These are phyloP conservation scores for Passalora sequoiae DNA, from an alignment of 2,329 filamentous ascomycete genomes.

Conservation along the genomic window DNA sequence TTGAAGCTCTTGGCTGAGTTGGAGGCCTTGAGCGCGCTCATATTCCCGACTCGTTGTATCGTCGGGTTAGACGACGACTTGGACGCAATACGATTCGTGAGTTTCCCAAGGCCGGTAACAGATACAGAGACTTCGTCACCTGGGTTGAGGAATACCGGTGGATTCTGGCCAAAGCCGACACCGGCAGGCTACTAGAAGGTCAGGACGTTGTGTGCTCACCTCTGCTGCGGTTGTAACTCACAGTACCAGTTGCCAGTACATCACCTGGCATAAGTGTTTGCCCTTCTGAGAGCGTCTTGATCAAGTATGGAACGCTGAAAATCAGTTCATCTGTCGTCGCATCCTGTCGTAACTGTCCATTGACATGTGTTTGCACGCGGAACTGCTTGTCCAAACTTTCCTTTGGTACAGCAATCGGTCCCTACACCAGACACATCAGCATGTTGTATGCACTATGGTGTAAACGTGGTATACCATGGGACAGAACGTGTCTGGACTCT, in stretches of 20 bases:
- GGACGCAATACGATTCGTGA: too few relatives aligned
- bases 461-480: too few relatives aligned
- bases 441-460: too few relatives aligned
- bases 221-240: too few relatives aligned
- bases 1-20: too few relatives aligned
- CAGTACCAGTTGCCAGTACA: neutral
- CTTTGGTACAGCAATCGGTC: slow-evolving; percentile 49
- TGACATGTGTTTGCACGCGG: slow-evolving; percentile 22
- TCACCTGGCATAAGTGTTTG: neutral
- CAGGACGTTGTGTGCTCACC: slow-evolving; percentile 36
- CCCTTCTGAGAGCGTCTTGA: neutral
- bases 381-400: slow-evolving; percentile 40
- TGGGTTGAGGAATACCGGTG: slow-evolving; percentile 40
- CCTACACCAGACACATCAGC: too few relatives aligned
- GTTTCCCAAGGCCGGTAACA: slow-evolving; percentile 40
- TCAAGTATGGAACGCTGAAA: neutral
- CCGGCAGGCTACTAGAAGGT: slow-evolving; percentile 35
- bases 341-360: slow-evolving; percentile 25
- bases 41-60: too few relatives aligned
- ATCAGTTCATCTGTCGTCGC: slow-evolving; percentile 41
- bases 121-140: slow-evolving; percentile 42
- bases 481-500: slow-evolving; percentile 51
- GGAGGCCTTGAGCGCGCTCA: too few relatives aligned
- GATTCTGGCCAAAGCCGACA: slow-evolving; percentile 46
- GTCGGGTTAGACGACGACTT: too few relatives aligned